phyloP scores from a whole-genome alignment of 352 stramenopile genomes.

The Globisporangium recalcitrans region DNA sequence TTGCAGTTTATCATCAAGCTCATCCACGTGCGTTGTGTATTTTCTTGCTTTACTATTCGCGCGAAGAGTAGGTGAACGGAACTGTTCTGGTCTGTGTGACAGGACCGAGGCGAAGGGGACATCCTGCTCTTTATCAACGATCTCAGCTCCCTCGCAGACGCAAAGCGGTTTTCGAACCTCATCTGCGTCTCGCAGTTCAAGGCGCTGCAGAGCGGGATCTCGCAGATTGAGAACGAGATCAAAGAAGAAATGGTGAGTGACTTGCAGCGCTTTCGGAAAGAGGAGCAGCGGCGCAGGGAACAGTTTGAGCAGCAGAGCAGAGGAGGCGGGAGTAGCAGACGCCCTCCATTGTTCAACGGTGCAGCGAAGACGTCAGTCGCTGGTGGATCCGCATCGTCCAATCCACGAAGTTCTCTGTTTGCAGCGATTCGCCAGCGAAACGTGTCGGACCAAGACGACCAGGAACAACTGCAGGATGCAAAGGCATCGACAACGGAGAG shows the following conservation, averaged over 20 bases:
- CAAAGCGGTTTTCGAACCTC: slow-evolving; percentile 67
- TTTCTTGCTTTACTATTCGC: background rate
- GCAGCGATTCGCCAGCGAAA: slow-evolving; percentile 26
- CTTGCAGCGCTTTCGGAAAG: slow-evolving; percentile 45
- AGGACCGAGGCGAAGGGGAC: slow-evolving; percentile 72
- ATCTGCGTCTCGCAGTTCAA: slow-evolving; percentile 56
- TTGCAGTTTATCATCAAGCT: slow-evolving; percentile 77
- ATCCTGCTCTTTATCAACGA: slow-evolving; percentile 66
- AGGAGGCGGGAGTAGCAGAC: background rate
- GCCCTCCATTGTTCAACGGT: slow-evolving; percentile 8
- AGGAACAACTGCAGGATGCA: background rate
- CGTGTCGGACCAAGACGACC: background rate
- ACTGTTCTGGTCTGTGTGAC: background rate
- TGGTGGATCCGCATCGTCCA: background rate
- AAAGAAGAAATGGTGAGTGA: slow-evolving; percentile 68
- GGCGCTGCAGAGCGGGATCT: slow-evolving; percentile 42
- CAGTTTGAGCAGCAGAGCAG: slow-evolving; percentile 22
- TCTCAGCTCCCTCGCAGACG: slow-evolving; percentile 38
- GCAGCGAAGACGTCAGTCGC: background rate
- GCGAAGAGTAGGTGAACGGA: background rate
- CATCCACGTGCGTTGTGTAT: slow-evolving; percentile 47
- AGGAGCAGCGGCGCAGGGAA: slow-evolving; percentile 31
- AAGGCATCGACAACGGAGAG: background rate
- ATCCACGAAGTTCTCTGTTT: slow-evolving; percentile 24
- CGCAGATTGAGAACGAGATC: slow-evolving; percentile 57